Evolutionary conservation across 805 yeast genomes (phyloP).

Genomic region (Kuraishia capsulata): DNA sequence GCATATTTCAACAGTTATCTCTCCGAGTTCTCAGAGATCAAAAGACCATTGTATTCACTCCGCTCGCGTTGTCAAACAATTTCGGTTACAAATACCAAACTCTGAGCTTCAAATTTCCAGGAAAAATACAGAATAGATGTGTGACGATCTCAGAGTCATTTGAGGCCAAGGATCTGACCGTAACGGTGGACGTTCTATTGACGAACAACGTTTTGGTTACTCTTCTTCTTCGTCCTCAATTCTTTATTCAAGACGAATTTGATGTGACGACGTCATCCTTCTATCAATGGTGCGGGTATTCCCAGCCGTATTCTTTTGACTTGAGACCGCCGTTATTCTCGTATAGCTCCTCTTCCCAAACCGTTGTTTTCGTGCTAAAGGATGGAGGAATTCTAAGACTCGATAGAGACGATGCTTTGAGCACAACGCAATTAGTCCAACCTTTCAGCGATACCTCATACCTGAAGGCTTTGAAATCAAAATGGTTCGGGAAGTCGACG

Average conservation of each 20-base stretch:
- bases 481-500: slow-evolving; percentile 11
- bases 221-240: slow-evolving; percentile 28
- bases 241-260: slow-evolving; percentile 25
- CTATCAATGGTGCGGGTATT: slow-evolving; percentile 55
- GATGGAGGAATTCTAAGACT: slow-evolving; percentile 75
- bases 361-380: slow-evolving; percentile 48
- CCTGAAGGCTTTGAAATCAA: slow-evolving; percentile 20
- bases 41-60: slow-evolving; percentile 26
- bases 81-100: slow-evolving; percentile 25
- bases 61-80: slow-evolving; percentile 27
- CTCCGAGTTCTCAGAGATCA: slow-evolving; percentile 23
- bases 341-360: slow-evolving; percentile 31
- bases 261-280: slow-evolving; percentile 15
- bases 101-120: slow-evolving; percentile 30
- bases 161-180: slow-evolving; percentile 16
- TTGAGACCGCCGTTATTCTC: slow-evolving; percentile 47
- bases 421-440: slow-evolving; percentile 7
- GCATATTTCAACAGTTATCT: slow-evolving; percentile 20
- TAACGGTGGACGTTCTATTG: slow-evolving; percentile 38
- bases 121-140: slow-evolving; percentile 25
- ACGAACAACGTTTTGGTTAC: slow-evolving; percentile 45
- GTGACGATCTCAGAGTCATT: slow-evolving; percentile 23
- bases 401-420: slow-evolving; percentile 16
- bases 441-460: slow-evolving; percentile 48
- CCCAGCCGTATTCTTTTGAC: slow-evolving; percentile 59